These are phyloP conservation scores for Coniferiporia weirii DNA, from an alignment of 1,284 basidiomycete genomes.

Conservation along the genomic window DNA sequence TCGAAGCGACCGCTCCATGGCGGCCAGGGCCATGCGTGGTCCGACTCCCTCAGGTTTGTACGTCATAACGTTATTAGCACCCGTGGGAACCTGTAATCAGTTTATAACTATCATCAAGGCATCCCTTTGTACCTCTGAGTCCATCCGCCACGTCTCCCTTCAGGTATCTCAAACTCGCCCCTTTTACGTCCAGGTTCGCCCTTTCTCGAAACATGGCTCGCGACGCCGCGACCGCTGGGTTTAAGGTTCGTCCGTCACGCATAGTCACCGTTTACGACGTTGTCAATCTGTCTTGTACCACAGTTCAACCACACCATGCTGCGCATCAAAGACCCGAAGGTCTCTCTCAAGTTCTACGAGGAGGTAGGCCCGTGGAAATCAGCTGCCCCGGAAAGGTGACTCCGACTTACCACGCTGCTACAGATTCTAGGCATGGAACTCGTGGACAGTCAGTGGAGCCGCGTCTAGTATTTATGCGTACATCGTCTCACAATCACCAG, in stretches of 20 bases:
- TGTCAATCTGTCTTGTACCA: not conserved
- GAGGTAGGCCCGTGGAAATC: conserved; percentile 37
- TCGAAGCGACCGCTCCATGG: not conserved
- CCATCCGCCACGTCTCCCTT: conserved; percentile 11
- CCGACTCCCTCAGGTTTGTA: not conserved
- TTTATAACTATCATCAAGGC: not conserved
- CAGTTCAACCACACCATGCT: conserved; percentile 91
- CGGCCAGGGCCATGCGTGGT: not conserved
- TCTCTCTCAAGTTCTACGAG: conserved; percentile 72
- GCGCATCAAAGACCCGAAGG: conserved; percentile 84
- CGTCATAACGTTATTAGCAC: conserved; percentile 3
- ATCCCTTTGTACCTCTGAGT: not conserved
- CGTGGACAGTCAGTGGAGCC: conserved; percentile 44
- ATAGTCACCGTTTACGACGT: too few relatives aligned
- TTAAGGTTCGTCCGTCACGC: conserved; percentile 38
- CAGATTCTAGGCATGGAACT: conserved; percentile 85
- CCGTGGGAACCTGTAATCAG: not conserved
- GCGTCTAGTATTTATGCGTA: conserved; percentile 6
- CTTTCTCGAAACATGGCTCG: conserved; percentile 46
- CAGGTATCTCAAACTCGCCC: not conserved
- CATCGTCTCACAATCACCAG: conserved; percentile 29
- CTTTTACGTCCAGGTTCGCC: not conserved
- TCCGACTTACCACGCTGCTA: conserved; percentile 16
- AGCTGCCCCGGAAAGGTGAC: not conserved
- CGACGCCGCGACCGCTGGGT: conserved; percentile 59